Conservation (phyloP, 768 basidiomycete species). For the Agaricus blazei region DNA sequence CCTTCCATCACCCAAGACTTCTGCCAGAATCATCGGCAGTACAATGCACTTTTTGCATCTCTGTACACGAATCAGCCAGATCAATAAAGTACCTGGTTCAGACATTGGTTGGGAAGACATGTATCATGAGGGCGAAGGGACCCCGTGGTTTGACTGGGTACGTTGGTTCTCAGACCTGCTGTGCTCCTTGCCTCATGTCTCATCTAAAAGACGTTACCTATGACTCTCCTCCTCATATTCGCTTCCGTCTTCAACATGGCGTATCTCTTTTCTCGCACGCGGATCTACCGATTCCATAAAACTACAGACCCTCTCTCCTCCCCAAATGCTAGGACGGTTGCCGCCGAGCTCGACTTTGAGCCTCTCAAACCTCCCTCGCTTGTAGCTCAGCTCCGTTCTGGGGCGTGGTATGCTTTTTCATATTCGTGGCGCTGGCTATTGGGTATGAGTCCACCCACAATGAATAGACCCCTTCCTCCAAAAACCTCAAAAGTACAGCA, state of each 20-base stretch:
- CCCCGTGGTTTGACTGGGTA: constrained; percentile 82
- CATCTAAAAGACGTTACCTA: constrained; percentile 52
- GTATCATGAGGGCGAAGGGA: constrained; percentile 58
- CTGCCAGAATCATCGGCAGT: constrained; percentile 62
- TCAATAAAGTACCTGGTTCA: constrained; percentile 52
- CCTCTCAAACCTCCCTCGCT: constrained; percentile 41
- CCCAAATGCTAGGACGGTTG: constrained; percentile 63
- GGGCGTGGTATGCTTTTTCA: constrained; percentile 48
- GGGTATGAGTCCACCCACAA: constrained; percentile 47
- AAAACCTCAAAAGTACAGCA: constrained; percentile 60
- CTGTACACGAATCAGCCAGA: constrained; percentile 54
- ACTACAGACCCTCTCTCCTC: constrained; percentile 64
- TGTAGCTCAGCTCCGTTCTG: constrained; percentile 33
- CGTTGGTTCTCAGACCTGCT: background rate
- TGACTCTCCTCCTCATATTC: constrained; percentile 50
- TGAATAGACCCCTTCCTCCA: constrained; percentile 26
- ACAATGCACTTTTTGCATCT: constrained; percentile 65
- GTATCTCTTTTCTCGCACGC: constrained; percentile 66
- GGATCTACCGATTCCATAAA: constrained; percentile 62
- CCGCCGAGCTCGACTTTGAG: constrained; percentile 44
- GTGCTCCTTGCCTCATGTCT: constrained; percentile 10
- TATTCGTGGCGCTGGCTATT: constrained; percentile 64
- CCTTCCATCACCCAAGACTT: constrained; percentile 59
- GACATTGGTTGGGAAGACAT: constrained; percentile 79
- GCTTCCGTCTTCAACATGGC: constrained; percentile 55